These are phyloP conservation scores for Hypoxylon trugodes DNA, from an alignment of 495 filamentous ascomycete genomes.

Conservation along the genomic window DNA sequence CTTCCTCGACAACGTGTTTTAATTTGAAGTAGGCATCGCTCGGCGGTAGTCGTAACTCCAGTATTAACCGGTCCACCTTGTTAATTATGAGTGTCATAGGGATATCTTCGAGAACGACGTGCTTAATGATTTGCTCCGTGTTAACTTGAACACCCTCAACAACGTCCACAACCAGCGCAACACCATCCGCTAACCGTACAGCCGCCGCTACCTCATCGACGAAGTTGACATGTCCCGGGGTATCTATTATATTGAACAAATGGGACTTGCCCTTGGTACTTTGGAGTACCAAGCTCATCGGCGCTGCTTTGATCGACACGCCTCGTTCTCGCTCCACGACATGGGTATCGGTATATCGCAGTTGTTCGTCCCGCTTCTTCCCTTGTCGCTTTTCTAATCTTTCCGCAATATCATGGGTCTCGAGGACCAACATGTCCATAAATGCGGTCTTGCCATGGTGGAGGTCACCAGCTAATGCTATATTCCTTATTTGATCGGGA, in stretches of 20 bases:
- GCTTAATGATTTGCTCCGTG: conserved; percentile 95
- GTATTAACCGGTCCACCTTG: conserved; percentile 94
- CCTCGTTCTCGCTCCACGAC: conserved; percentile 88
- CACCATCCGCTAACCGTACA: conserved; percentile 86
- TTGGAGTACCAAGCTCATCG: conserved; percentile 92
- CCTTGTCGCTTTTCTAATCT: conserved; percentile 80
- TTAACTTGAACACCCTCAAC: conserved; percentile 98
- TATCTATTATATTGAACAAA: conserved; percentile 93
- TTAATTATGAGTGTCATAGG: conserved; percentile 92
- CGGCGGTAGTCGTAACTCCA: conserved; percentile 94
- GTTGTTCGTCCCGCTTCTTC: conserved; percentile 84
- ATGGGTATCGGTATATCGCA: conserved; percentile 94
- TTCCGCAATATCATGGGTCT: conserved; percentile 88
- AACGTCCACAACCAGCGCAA: conserved; percentile 93
- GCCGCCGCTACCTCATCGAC: conserved; percentile 94
- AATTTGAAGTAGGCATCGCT: conserved; percentile 98
- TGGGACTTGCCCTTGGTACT: conserved; percentile 94
- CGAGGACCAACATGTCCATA: conserved; percentile 96
- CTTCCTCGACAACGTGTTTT: conserved; percentile 96
- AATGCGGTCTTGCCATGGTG: conserved; percentile 98
- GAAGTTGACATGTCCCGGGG: conserved; percentile 97
- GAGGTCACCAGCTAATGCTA: conserved; percentile 89
- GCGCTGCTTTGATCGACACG: conserved; percentile 90
- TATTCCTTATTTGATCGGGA: conserved; percentile 90
- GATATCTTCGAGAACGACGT: conserved; percentile 89